Base-by-base conservation (phyloP, 306 rosid species). In the Vachellia collinsii region DNA sequence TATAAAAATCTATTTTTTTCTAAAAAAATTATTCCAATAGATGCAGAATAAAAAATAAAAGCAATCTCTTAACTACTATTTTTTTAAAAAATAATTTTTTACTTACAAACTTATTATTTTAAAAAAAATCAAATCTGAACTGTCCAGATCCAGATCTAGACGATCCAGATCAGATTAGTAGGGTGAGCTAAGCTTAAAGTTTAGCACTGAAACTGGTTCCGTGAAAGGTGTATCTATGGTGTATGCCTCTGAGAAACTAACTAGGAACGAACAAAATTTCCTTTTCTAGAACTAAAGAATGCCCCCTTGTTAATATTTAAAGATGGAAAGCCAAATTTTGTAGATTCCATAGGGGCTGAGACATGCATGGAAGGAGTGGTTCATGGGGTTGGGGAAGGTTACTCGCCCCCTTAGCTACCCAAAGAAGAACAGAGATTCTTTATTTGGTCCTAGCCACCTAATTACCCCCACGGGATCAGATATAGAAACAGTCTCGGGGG, bases 301-400 rank as follows among this genome's bases (percentile, higher is more conserved):
- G 53, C 8, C 7, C 16, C 76, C 19, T 63, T 72, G 20, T 22
- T n/a, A 17, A 19, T 17, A 51, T 14, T 51, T 3, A 20, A 20
- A 56, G 63, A 56, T 20, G 63, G 63, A 56, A 29, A 56, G 63
- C 9, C 23, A 54, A 46, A 70, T 63, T 78, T 70, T 38, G 48
- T 70, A 85, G 89, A 87, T 87, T 89, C 90, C 88, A 80, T 11
- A 23, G 11, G 37, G 37, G 8, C 37, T 3, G 37, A 59, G 65
- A 22, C 75, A 83, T 77, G 77, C 75, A 68, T 78, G 83, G 67
- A 82, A 64, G 89, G 90, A 90, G 87, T 85, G 22, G 92, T 88
- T 90, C 82, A 69, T 70, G 76, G 78, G 81, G 77, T 83, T 82
- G 84, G 89, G 81, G 92, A 85, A 90, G 97, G 93, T 92, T 70